Evolutionary conservation across 306 rosid genomes (phyloP), one percentile per base, ranked within the genome.

Genomic region (Rubus parviflorus): DNA sequence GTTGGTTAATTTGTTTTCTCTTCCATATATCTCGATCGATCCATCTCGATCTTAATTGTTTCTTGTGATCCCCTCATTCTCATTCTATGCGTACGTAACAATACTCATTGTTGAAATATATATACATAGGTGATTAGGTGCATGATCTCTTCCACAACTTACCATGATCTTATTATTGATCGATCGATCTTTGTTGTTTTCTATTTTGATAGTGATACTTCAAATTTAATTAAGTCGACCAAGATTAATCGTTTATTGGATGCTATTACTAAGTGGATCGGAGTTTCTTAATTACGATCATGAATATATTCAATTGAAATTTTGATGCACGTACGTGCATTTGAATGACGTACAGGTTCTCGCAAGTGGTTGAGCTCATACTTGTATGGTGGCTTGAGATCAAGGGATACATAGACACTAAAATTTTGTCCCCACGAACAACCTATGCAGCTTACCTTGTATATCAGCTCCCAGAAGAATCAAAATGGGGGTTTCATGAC

Each of bases 371-470:
- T 40, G 45, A 70, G 35, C 80, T 81, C 25, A 7, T 2, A 3
- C 0, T 0, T 4, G 81, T 81, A 1, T 75, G 77, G 63, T 74
- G 85, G 85, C 78, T 81, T 25, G 78, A 77, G 6, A 43, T 84
- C 12, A 73, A 61, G 71, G 87, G 75, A 20, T 56, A 3, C 15
- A 54, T 84, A 17, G 83, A 77, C 1, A 76, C 81, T 0, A 81
- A 40, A 41, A 58, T 38, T 1, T 57, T 84, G 43, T 81, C 79
- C 38, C 72, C 83, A 0, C n/a, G 70, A 17, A 81, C 88, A 13
- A 66, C 70, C 1, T 85, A 81, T 12, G 79, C 41, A 43, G 83
- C 82, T 16, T 75, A 69, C 42, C 17, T 85, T 12, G 81, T 85
- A 58, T 81, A 43, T 71, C 77, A 78, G 65, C 9, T 77, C 4